A percentile compares a stretch with the other conserved stretches of the same genome.
These are phyloP conservation scores for Rubia balearica DNA, from an alignment of 305 asterid genomes.

Conservation along the genomic window DNA sequence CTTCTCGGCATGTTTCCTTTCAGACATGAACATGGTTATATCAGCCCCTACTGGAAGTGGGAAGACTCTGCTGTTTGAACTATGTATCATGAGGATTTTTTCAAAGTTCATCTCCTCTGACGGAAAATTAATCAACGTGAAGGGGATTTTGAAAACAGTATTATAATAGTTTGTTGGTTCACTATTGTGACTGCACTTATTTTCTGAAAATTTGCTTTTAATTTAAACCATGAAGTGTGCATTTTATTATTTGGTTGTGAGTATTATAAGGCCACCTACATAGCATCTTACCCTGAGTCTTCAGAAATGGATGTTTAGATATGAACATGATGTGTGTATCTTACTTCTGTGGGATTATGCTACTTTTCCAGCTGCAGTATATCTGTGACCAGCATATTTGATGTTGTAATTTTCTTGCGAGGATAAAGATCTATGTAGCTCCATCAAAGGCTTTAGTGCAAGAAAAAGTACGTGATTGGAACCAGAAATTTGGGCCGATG, in stretches of 20 bases:
- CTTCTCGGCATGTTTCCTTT: slow-evolving; percentile 72
- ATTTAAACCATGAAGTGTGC: too few relatives aligned
- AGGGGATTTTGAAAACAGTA: slow-evolving; percentile 89
- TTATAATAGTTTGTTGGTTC: background rate
- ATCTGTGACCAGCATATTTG: background rate
- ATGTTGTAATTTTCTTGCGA: slow-evolving; percentile 17
- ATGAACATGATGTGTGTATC: background rate
- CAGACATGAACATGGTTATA: slow-evolving; percentile 90
- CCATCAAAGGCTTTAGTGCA: slow-evolving; percentile 97
- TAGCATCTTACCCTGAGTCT: too few relatives aligned
- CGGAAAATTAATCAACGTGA: slow-evolving; percentile 51
- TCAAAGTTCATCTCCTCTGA: slow-evolving; percentile 65
- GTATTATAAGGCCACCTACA: too few relatives aligned
- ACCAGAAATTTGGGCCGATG: slow-evolving; percentile 67
- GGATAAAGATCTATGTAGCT: slow-evolving; percentile 66
- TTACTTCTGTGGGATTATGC: background rate
- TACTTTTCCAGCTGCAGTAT: background rate
- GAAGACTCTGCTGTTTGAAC: slow-evolving; percentile 88
- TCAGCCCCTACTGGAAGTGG: slow-evolving; percentile 99
- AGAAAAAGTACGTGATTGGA: slow-evolving; percentile 91
- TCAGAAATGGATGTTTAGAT: background rate
- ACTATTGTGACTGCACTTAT: background rate
- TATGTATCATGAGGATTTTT: slow-evolving; percentile 91
- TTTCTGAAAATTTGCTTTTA: too few relatives aligned
- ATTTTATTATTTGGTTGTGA: too few relatives aligned